Base-by-base conservation (phyloP, 2,329 filamentous ascomycete genomes). In the Cladosporium sp. region DNA sequence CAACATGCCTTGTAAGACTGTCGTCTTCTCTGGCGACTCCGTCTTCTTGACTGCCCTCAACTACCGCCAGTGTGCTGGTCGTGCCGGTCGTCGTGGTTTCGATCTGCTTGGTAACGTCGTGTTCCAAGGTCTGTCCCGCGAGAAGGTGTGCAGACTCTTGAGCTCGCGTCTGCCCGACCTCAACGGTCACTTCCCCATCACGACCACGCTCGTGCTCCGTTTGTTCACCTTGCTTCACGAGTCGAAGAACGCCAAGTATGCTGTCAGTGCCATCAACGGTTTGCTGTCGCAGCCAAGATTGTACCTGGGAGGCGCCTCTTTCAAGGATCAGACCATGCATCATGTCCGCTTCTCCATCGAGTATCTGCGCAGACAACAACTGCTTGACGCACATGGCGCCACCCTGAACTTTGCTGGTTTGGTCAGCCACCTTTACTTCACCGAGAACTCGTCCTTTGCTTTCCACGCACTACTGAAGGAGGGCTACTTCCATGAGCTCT, bases 1-100 rank as follows among this genome's bases (percentile, higher is more conserved):
- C 80, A 94, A 92, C 70, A 92, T 92, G 89, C 91, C 91, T 11
- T 93, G 90, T 75, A 92, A 91, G 75, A 94, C 91, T 0, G 90
- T 93, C 0, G 86, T 92, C 1, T 94, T 94, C 75, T 84, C 83
- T 18, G 90, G 90, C 0, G 90, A 93, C 74, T 91, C 88, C 0
- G 82, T 91, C 2, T 92, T 86, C 73, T 79, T 94, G 52, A 92
- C 90, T 0, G 86, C 90, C 0, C 84, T 93, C 61, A 92, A 92
- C 74, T 94, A 90, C 76, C 86, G 90, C 10, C 91, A 94, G 75
- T 90, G 87, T 8, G 87, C 90, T 65, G 91, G 92, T 77, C 88
- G 91, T 82, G 89, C 91, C 36, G 91, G 91, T 70, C 88, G 91
- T 77, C 86, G 91, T 79, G 91, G 91, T 1, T 94, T 94, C 68